These are phyloP conservation scores for Butyriboletus loyo DNA, from an alignment of 768 basidiomycete genomes.

Conservation along the genomic window DNA sequence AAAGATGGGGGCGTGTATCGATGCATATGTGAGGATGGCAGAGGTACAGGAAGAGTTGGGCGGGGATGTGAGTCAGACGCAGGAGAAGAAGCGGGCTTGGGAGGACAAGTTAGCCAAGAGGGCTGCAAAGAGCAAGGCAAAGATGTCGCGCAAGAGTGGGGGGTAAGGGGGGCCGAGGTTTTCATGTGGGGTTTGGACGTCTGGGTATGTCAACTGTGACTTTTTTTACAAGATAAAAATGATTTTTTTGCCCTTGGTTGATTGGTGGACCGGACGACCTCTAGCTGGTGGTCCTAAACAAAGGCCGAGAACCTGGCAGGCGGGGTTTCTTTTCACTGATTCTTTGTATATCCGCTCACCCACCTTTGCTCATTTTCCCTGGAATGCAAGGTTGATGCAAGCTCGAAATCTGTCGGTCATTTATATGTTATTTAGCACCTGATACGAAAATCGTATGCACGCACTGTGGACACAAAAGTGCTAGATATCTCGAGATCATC, in stretches of 20 bases:
- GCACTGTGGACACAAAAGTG: not conserved
- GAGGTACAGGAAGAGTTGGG: slow-evolving; percentile 54
- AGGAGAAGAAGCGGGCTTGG: slow-evolving; percentile 58
- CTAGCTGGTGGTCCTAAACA: not conserved
- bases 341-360: not conserved
- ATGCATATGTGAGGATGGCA: slow-evolving; percentile 42
- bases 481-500: not conserved
- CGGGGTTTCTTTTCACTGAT: not conserved
- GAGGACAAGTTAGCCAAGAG: slow-evolving; percentile 40
- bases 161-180: not conserved
- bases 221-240: slow-evolving; percentile 5
- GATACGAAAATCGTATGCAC: not conserved
- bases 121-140: slow-evolving; percentile 32
- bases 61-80: slow-evolving; percentile 62
- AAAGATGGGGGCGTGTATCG: slow-evolving; percentile 72
- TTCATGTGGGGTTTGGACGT: not conserved
- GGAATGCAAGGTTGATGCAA: not conserved
- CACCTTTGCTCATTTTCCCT: not conserved
- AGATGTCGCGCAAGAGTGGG: slow-evolving; percentile 22
- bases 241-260: not conserved
- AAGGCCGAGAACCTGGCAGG: not conserved
- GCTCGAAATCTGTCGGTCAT: not conserved
- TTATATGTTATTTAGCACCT: not conserved
- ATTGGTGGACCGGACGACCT: not conserved
- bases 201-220: slow-evolving; percentile 9